A percentile compares a stretch with the other conserved stretches of the same genome.
Evolutionary conservation across 2,329 filamentous ascomycete species (phyloP).

Genomic region (Exophiala lecanii-corni): DNA sequence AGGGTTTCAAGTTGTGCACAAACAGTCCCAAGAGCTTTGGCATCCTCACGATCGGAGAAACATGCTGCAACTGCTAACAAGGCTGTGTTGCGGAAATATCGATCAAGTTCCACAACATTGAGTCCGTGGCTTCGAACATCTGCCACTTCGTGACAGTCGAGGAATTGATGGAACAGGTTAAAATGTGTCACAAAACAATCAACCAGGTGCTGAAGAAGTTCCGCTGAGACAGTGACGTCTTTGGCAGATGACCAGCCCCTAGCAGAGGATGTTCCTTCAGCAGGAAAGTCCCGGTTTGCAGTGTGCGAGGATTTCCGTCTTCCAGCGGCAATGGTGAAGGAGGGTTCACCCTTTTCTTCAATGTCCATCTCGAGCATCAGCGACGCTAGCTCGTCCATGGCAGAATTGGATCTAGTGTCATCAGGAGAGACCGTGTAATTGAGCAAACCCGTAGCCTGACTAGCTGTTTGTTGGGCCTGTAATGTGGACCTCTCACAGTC

Average conservation of each 20-base stretch:
- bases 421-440: not conserved
- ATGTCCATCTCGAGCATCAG: conserved; percentile 3
- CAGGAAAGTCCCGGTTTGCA: not conserved
- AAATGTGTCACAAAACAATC: conserved; percentile 1
- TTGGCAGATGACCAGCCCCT: too few species aligned
- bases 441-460: not conserved
- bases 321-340: conserved; percentile 1
- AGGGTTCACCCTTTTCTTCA: conserved; percentile 4
- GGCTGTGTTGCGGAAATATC: not conserved
- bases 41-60: conserved; percentile 1
- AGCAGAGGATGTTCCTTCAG: not conserved
- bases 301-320: not conserved
- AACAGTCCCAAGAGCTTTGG: not conserved
- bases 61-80: not conserved
- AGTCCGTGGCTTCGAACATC: not conserved
- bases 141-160: not conserved
- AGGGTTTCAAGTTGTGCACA: not conserved
- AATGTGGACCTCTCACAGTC: not conserved
- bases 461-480: not conserved
- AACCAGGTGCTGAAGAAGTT: not conserved
- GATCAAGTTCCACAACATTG: not conserved
- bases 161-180: conserved; percentile 1
- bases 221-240: not conserved
- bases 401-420: not conserved
- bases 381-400: conserved; percentile 2